Percentiles rank a stretch among this genome's conserved stretches.
Evolutionary conservation across 2,329 filamentous ascomycete genomes (phyloP).

Genomic region (Capronia coronata): DNA sequence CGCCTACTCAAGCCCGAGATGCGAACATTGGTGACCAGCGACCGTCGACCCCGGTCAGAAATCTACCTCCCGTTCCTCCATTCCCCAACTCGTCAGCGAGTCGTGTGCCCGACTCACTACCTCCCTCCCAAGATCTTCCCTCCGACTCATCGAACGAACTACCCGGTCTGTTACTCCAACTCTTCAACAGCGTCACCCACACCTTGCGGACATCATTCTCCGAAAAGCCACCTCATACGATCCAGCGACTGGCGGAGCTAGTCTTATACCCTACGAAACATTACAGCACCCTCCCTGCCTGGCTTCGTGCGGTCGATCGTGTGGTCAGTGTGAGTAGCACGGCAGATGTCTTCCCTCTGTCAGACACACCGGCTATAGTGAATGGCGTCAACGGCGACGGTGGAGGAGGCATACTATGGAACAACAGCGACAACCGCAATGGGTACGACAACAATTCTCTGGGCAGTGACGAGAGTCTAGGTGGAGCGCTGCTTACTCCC

Average conservation of each 20-base stretch:
- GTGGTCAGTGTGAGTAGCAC: conserved; percentile 84
- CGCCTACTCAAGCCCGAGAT: conserved; percentile 27
- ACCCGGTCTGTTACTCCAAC: conserved; percentile 57
- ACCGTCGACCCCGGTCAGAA: conserved; percentile 28
- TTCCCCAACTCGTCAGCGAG: conserved; percentile 35
- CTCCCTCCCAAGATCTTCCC: conserved; percentile 40
- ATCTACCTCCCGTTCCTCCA: conserved; percentile 36
- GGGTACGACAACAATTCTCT: conserved; percentile 38
- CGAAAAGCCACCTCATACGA: conserved; percentile 75
- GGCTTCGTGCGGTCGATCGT: conserved; percentile 83
- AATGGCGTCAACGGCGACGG: conserved; percentile 55
- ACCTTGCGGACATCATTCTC: conserved; percentile 63
- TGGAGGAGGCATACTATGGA: conserved; percentile 34
- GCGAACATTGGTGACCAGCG: conserved; percentile 35
- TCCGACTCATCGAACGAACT: conserved; percentile 41
- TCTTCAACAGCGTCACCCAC: conserved; percentile 54
- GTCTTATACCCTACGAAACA: conserved; percentile 68
- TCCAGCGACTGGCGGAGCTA: conserved; percentile 86
- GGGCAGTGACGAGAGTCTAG: conserved; percentile 81
- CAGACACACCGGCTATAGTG: conserved; percentile 50
- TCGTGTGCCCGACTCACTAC: conserved; percentile 40
- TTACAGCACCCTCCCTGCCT: conserved; percentile 75
- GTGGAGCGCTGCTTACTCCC: conserved; percentile 83
- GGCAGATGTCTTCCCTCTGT: conserved; percentile 74
- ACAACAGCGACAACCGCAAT: conserved; percentile 28